These are phyloP conservation scores for Sphaceloma murrayae DNA, from an alignment of 2,329 filamentous ascomycete genomes.

Conservation along the genomic window DNA sequence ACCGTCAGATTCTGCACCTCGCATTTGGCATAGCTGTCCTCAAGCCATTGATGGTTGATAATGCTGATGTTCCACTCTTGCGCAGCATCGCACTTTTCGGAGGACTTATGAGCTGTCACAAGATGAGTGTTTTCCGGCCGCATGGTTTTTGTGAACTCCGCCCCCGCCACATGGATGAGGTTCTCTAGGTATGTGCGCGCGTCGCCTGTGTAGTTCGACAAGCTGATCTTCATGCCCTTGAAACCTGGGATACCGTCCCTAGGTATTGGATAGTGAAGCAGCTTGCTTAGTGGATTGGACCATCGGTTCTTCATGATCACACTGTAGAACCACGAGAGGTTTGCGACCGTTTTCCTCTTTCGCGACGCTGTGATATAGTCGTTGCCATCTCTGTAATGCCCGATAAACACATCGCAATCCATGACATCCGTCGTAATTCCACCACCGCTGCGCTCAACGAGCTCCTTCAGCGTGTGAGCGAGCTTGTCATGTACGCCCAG, in stretches of 20 bases:
- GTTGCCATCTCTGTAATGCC: constrained; percentile 72
- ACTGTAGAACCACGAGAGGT: constrained; percentile 87
- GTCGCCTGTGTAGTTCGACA: constrained; percentile 95
- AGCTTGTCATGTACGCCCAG: constrained; percentile 61
- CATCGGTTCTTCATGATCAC: constrained; percentile 81
- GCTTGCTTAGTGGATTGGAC: constrained; percentile 71
- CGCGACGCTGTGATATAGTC: constrained; percentile 71
- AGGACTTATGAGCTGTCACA: constrained; percentile 77
- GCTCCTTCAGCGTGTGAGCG: constrained; percentile 54
- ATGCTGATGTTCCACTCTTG: constrained; percentile 85
- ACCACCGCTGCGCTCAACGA: constrained; percentile 66
- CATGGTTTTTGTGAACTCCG: constrained; percentile 88
- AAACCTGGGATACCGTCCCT: constrained; percentile 71
- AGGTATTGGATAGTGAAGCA: constrained; percentile 85
- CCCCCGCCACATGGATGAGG: constrained; percentile 72
- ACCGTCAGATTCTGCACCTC: constrained; percentile 62
- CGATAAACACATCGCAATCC: constrained; percentile 73
- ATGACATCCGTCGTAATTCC: constrained; percentile 54
- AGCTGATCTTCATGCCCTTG: constrained; percentile 63
- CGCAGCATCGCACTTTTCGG: constrained; percentile 89
- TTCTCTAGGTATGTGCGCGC: constrained; percentile 90
- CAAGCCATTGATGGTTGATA: constrained; percentile 92
- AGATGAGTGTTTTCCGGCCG: constrained; percentile 93
- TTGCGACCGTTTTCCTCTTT: constrained; percentile 74
- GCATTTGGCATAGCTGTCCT: constrained; percentile 92